Conservation (phyloP, 768 basidiomycete genomes). For the Macrolepiota dolichaula region DNA sequence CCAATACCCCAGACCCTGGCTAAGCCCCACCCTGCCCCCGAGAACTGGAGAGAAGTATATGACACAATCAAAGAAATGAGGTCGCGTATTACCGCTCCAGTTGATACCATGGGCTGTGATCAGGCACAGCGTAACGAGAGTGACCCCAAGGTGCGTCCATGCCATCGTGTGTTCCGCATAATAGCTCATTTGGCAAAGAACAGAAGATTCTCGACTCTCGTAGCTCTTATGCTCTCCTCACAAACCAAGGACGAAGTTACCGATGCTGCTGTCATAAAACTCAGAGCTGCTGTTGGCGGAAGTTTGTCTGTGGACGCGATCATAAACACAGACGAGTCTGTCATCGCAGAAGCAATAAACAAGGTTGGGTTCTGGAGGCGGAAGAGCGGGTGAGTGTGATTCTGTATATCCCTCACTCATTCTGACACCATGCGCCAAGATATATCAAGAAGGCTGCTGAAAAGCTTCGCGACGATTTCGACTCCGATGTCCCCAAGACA, state of each 20-base stretch:
- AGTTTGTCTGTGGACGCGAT: constrained; percentile 74
- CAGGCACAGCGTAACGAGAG: constrained; percentile 59
- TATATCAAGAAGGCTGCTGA: constrained; percentile 75
- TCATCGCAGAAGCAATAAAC: constrained; percentile 72
- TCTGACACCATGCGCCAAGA: constrained; percentile 29
- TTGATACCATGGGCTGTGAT: constrained; percentile 91
- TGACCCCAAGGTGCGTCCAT: constrained; percentile 56
- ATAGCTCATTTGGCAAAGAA: constrained; percentile 44
- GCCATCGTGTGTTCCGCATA: neutral
- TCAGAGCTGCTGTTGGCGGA: constrained; percentile 73
- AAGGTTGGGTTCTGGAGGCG: constrained; percentile 94
- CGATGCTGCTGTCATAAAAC: constrained; percentile 69
- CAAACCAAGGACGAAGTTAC: constrained; percentile 95
- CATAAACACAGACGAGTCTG: constrained; percentile 53
- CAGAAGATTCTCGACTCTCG: constrained; percentile 76
- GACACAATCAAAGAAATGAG: constrained; percentile 76
- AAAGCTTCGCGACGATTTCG: constrained; percentile 65
- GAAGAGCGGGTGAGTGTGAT: constrained; percentile 71
- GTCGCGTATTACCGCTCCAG: constrained; percentile 69
- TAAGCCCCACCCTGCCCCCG: constrained; percentile 65
- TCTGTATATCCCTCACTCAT: neutral
- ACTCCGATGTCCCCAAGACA: constrained; percentile 85
- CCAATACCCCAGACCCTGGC: constrained; percentile 50
- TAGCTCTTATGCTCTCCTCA: constrained; percentile 93
- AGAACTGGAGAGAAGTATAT: constrained; percentile 67